Evolutionary conservation across 2,329 filamentous ascomycete genomes (phyloP).

Genomic region (Ascochyta rabiei): DNA sequence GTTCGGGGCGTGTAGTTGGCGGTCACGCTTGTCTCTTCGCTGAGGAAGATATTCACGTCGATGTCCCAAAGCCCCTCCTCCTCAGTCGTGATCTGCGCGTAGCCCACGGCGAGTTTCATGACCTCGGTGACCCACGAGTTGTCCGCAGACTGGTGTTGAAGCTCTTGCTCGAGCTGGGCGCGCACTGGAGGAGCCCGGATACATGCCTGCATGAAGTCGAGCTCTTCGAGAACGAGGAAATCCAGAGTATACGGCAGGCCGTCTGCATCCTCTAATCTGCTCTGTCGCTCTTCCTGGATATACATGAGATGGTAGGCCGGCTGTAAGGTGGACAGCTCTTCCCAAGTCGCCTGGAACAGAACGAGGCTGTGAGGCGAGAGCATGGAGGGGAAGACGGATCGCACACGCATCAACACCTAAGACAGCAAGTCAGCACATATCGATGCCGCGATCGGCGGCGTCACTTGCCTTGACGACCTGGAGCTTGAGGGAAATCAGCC

Average conservation of each 20-base stretch:
- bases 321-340: conserved; percentile 78
- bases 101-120: conserved; percentile 82
- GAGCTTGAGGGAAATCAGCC: conserved; percentile 83
- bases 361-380: conserved; percentile 81
- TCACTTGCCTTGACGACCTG: conserved; percentile 78
- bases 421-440: conserved; percentile 53
- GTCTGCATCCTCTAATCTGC: conserved; percentile 86
- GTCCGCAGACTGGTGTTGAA: conserved; percentile 63
- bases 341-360: conserved; percentile 88
- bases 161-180: conserved; percentile 82
- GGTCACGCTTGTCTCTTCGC: conserved; percentile 92
- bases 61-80: conserved; percentile 97
- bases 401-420: conserved; percentile 81
- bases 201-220: conserved; percentile 93
- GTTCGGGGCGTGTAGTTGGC: conserved; percentile 95
- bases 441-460: neutral
- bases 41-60: conserved; percentile 92
- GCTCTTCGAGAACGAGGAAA: conserved; percentile 88
- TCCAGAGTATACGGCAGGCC: conserved; percentile 93
- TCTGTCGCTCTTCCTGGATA: conserved; percentile 83
- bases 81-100: conserved; percentile 88
- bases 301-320: conserved; percentile 80
- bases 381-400: conserved; percentile 79
- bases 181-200: conserved; percentile 87
- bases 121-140: conserved; percentile 83